phyloP scores from a whole-genome alignment of 2,329 filamentous ascomycete species.

The Claviceps citrina region DNA sequence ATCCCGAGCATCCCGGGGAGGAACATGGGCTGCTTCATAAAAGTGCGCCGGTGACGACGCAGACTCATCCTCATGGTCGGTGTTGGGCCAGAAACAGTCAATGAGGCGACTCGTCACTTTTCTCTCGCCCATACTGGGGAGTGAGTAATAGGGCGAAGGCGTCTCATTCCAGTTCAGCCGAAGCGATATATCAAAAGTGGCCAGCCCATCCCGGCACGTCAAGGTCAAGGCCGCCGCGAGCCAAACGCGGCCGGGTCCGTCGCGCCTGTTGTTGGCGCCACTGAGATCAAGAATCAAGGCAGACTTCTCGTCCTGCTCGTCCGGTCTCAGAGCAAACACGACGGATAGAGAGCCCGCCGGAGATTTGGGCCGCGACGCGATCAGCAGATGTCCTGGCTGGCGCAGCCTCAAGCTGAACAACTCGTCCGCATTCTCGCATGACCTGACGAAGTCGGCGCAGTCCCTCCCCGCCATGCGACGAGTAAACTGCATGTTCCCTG shows the following conservation, averaged over 20 bases:
- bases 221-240: slow-evolving; percentile 17
- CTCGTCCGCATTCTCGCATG: slow-evolving; percentile 10
- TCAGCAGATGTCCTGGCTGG: slow-evolving; percentile 7
- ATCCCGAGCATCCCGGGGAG: slow-evolving; percentile 29
- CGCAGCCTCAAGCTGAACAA: slow-evolving; percentile 9
- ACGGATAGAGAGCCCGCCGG: slow-evolving; percentile 4
- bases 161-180: slow-evolving; percentile 30
- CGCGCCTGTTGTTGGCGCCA: slow-evolving; percentile 7
- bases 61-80: slow-evolving; percentile 4
- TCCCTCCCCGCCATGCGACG: slow-evolving; percentile 11
- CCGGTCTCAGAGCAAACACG: slow-evolving; percentile 11
- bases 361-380: slow-evolving; percentile 8
- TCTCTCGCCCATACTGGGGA: slow-evolving; percentile 18
- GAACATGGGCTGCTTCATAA: slow-evolving; percentile 53
- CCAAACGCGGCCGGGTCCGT: slow-evolving; percentile 21
- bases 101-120: slow-evolving; percentile 21
- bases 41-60: slow-evolving; percentile 40
- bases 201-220: slow-evolving; percentile 12
- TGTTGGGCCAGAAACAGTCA: slow-evolving; percentile 18
- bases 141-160: slow-evolving; percentile 13
- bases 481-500: slow-evolving; percentile 13
- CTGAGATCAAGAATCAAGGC: slow-evolving; percentile 10
- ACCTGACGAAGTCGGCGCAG: slow-evolving; percentile 3
- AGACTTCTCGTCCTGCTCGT: slow-evolving; percentile 11
- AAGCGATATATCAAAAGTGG: slow-evolving; percentile 19